Conservation (phyloP, 1,139 yeast genomes). For the Candida sanyaensis region DNA sequence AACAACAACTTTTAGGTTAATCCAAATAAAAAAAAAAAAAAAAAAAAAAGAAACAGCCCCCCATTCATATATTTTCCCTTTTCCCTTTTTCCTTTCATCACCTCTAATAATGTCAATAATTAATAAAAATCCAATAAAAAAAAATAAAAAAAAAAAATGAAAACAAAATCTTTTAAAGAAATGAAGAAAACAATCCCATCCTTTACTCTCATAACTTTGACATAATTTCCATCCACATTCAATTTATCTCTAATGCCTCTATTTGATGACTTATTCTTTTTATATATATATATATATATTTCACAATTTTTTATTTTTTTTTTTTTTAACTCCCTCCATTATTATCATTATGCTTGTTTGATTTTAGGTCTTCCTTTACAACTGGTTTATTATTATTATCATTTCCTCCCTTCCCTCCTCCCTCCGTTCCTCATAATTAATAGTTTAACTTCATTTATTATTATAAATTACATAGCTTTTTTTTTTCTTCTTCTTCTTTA, state of each 20-base stretch:
- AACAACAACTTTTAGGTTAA: conserved; percentile 19
- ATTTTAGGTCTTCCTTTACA: neutral
- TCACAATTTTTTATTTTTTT: too few species aligned
- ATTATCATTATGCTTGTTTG: conserved; percentile 1
- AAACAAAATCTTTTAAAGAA: neutral
- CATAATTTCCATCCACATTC: conserved; percentile 2
- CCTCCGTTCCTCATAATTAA: neutral
- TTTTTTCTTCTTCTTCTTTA: neutral
- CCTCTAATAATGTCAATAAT: neutral
- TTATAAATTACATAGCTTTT: neutral
- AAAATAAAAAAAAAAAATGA: neutral
- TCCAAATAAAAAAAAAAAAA: too few species aligned
- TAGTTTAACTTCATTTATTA: neutral
- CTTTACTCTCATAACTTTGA: neutral
- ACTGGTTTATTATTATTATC: neutral
- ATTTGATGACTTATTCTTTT: conserved; percentile 3
- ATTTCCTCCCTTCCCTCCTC: too few species aligned
- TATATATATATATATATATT: neutral
- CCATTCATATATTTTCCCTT: neutral
- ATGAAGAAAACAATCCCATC: neutral
- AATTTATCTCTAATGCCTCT: conserved; percentile 10
- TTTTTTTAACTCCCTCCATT: neutral
- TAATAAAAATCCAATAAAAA: too few species aligned
- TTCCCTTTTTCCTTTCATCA: neutral
- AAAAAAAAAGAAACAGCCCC: conserved; percentile 6